A percentile compares a stretch with the other conserved stretches of the same genome.
phyloP scores from a whole-genome alignment of 1,139 yeast genomes.

The Suhomyces maxii region DNA sequence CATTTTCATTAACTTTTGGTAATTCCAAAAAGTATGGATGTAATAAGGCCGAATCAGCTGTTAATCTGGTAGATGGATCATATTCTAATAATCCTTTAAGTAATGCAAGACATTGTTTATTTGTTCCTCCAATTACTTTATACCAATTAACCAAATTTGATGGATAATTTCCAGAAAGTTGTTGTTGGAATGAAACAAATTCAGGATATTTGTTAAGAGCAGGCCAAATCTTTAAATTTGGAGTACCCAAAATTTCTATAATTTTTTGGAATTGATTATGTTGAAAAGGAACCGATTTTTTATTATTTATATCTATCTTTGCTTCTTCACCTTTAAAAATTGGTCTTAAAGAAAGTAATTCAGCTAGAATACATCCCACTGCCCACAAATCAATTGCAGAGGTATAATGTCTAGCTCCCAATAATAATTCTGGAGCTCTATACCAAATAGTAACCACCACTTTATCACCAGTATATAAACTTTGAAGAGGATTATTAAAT shows the following conservation, averaged over 20 bases:
- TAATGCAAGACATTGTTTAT: slow-evolving; percentile 65
- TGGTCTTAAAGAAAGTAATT: slow-evolving; percentile 82
- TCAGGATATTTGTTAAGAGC: slow-evolving; percentile 81
- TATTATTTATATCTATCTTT: slow-evolving; percentile 76
- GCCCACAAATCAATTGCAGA: slow-evolving; percentile 98
- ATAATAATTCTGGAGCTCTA: slow-evolving; percentile 87
- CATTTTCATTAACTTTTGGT: slow-evolving; percentile 69
- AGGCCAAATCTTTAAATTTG: slow-evolving; percentile 76
- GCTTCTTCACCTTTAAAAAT: slow-evolving; percentile 98
- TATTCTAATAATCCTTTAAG: slow-evolving; percentile 67
- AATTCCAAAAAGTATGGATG: slow-evolving; percentile 74
- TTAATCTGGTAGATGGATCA: slow-evolving; percentile 76
- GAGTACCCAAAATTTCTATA: slow-evolving; percentile 88
- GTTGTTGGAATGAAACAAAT: slow-evolving; percentile 58
- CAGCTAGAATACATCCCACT: slow-evolving; percentile 94
- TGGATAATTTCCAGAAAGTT: slow-evolving; percentile 55
- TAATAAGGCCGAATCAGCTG: slow-evolving; percentile 67
- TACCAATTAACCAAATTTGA: slow-evolving; percentile 82
- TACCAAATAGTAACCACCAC: slow-evolving; percentile 99
- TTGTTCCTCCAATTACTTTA: slow-evolving; percentile 73
- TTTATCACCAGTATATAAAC: slow-evolving; percentile 90
- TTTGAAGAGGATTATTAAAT: slow-evolving; percentile 85
- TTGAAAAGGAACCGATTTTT: slow-evolving; percentile 91
- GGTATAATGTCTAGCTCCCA: slow-evolving; percentile 92
- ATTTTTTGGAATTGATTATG: slow-evolving; percentile 88